Evolutionary conservation across 805 yeast species (phyloP).

Genomic region (Kodamaea hsintzibuensis): DNA sequence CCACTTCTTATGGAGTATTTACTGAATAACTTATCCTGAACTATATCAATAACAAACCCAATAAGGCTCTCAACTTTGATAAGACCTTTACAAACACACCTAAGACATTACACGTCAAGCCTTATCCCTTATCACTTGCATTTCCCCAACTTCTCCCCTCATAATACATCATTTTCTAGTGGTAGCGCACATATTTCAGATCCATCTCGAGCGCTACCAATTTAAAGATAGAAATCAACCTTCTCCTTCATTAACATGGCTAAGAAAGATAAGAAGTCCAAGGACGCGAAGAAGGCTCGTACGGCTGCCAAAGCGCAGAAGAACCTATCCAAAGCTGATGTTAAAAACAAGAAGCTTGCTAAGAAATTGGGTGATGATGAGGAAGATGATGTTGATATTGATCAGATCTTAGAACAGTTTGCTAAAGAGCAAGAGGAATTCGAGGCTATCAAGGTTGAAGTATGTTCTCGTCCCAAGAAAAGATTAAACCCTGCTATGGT

Average conservation of each 20-base stretch:
- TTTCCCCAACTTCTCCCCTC: too few species aligned
- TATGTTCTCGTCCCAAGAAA: slow-evolving; percentile 59
- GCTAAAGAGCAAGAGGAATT: slow-evolving; percentile 80
- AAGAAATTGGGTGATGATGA: slow-evolving; percentile 78
- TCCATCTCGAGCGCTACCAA: neutral
- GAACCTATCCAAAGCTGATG: slow-evolving; percentile 69
- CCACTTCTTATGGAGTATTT: too few species aligned
- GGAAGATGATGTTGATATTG: slow-evolving; percentile 85
- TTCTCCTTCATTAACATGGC: slow-evolving; percentile 60
- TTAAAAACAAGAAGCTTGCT: slow-evolving; percentile 71
- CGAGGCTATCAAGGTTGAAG: slow-evolving; percentile 65
- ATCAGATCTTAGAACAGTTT: slow-evolving; percentile 73
- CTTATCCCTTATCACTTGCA: neutral
- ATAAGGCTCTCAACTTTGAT: too few species aligned
- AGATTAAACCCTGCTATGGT: slow-evolving; percentile 77
- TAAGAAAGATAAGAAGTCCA: slow-evolving; percentile 80
- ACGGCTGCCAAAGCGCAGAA: slow-evolving; percentile 81
- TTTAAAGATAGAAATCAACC: neutral
- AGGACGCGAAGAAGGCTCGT: slow-evolving; percentile 89
- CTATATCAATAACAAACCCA: too few species aligned
- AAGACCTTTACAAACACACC: too few species aligned
- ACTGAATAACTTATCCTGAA: too few species aligned
- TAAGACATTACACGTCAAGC: too few species aligned
- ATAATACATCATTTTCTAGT: neutral
- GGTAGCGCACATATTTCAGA: neutral